Evolutionary conservation across 257 asterid species (phyloP).

Genomic region (Phtheirospermum japonicum): DNA sequence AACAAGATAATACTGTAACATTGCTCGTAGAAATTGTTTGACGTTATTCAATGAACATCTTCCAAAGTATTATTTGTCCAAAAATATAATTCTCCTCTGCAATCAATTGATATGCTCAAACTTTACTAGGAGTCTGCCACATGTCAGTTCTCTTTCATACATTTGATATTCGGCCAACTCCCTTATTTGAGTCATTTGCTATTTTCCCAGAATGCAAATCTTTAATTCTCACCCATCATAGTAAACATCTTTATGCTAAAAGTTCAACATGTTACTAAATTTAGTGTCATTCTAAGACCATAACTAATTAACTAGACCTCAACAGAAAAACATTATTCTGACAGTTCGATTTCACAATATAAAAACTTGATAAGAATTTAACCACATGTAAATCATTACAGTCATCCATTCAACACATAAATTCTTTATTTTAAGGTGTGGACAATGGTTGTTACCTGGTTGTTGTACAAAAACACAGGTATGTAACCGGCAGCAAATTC

Average conservation of each 20-base stretch:
- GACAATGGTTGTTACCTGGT: conserved; percentile 59
- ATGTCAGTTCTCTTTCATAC: background rate
- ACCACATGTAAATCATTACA: background rate
- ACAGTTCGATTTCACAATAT: background rate
- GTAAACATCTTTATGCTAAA: background rate
- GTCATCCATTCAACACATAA: background rate
- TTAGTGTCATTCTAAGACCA: conserved; percentile 7
- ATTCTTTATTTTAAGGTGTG: conserved; percentile 1
- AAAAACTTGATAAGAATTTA: conserved; percentile 3
- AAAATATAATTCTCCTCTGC: background rate
- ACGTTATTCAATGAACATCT: background rate
- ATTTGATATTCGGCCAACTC: background rate
- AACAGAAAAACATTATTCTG: background rate
- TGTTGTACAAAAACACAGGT: conserved; percentile 80
- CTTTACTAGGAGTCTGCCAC: background rate
- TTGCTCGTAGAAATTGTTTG: background rate
- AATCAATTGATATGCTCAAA: background rate
- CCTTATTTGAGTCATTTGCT: background rate
- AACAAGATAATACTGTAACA: background rate
- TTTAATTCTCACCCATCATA: background rate
- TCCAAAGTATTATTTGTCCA: background rate
- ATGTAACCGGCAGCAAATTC: conserved; percentile 66
- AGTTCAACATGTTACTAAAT: background rate
- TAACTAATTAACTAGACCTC: background rate
- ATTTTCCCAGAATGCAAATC: conserved; percentile 5